Base-by-base conservation (phyloP, 805 yeast species). In the Candida golubevii region DNA sequence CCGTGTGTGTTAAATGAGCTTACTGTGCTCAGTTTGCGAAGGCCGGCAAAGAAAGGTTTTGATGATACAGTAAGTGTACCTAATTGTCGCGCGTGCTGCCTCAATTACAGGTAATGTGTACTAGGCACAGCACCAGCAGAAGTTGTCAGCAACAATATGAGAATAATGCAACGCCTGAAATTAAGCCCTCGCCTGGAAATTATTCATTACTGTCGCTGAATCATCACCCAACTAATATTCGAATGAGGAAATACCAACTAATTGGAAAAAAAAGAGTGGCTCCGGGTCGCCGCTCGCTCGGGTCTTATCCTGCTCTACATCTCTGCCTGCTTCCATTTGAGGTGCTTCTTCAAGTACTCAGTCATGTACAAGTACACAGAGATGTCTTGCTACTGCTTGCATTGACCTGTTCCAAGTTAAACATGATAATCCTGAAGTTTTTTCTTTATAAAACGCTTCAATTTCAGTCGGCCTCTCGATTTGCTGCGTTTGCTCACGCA, bases 261-360 rank as follows among this genome's bases (percentile, higher is more conserved):
- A 71, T 72, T 36, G 77, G 77, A 15, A 45, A 69, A 18, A 63
- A 59, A 51, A 60, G 56, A 38, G 54, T 53, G 3, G 50, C 60
- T 5, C 37, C 43, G 36, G 36, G 36, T 26, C 42, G 39, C 29
- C 47, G 52, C 32, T 36, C 31, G 32, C 34, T 12, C 9, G 36
- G 32, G 13, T 8, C 38, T 8, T 71, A 71, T 42, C 63, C 67
- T 3, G 40, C 50, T 7, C 44, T 50, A 10, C 72, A 73, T 33
- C 32, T 75, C 2, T 57, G 64, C 44, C 68, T 72, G 9, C 56
- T 74, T 1, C 79, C 80, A 7, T 51, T 56, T n/a, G 80, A 75
- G 49, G 55, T 75, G 7, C 45, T 75, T 2, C 45, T 63, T n/a
- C 56, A 59, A 33, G 61, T 74, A 23, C 59, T 74, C 26, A 47